Evolutionary conservation across 352 stramenopile species (phyloP).

Genomic region (Globisporangium okanoganense): DNA sequence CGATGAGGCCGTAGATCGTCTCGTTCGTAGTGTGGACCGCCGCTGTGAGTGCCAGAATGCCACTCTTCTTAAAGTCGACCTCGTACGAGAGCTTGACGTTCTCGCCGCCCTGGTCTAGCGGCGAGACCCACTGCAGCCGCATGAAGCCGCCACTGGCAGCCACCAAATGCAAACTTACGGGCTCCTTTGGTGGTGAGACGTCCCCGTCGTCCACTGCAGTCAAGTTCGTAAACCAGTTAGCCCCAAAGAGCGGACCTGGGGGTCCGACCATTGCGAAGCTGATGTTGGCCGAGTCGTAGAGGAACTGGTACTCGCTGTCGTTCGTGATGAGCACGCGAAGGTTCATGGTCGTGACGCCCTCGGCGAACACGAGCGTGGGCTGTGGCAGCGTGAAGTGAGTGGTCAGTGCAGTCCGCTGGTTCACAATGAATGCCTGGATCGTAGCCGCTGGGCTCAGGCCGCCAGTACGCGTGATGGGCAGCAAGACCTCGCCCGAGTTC

Average conservation of each 20-base stretch:
- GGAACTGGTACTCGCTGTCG: constrained; percentile 36
- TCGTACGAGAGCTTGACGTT: constrained; percentile 26
- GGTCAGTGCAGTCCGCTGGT: neutral
- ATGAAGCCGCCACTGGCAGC: constrained; percentile 37
- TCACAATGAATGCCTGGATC: constrained; percentile 22
- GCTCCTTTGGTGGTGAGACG: constrained; percentile 43
- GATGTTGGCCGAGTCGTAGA: constrained; percentile 34
- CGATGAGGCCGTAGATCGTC: constrained; percentile 36
- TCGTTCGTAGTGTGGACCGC: constrained; percentile 4
- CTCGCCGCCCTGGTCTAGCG: constrained; percentile 30
- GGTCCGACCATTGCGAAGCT: constrained; percentile 36
- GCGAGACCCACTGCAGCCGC: constrained; percentile 35
- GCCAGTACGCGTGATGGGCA: constrained; percentile 30
- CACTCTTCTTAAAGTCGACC: constrained; percentile 20
- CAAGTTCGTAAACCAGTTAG: constrained; percentile 18
- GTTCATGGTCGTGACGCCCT: constrained; percentile 17
- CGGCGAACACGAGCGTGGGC: constrained; percentile 26
- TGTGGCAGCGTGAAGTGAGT: constrained; percentile 34
- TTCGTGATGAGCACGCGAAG: constrained; percentile 32
- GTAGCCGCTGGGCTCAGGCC: constrained; percentile 23
- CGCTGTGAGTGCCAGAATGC: constrained; percentile 6
- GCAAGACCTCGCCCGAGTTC: constrained; percentile 19
- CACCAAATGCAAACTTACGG: constrained; percentile 22
- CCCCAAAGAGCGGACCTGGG: constrained; percentile 28
- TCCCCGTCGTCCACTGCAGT: constrained; percentile 52